Base-by-base conservation (phyloP, 495 filamentous ascomycete species). In the Melanomma pulvis-pyrius region DNA sequence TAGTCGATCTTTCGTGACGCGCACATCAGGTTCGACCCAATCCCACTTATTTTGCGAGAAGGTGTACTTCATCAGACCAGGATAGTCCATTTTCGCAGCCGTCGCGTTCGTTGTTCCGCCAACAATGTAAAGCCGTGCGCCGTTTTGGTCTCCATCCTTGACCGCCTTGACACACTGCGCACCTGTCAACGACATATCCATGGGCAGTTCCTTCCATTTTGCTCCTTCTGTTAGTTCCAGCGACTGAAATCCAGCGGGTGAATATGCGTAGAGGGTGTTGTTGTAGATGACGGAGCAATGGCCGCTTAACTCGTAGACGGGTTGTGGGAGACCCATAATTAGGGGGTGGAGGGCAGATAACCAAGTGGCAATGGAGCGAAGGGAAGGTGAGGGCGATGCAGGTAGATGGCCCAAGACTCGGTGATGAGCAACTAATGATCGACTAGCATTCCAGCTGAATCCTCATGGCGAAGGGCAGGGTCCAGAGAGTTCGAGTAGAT, bases 261-360 rank as follows among this genome's bases (percentile, higher is more conserved):
- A 90, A 72, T 91, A 97, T 12, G 87, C 87, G 78, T 96, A 98
- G 17, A 98, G 85, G 19, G 88, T 94, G 76, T 90, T 87, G 74
- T 93, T 82, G 77, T 90, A 80, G 57, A 98, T 83, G 61, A 88
- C 85, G 17, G 92, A 94, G 78, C 94, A 98, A 70, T 88, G 85
- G 78, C 88, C 86, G 70, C 84, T 82, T 67, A 96, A 79, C 65
- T 84, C 74, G 65, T 85, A 79, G 13, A 81, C 80, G 60, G 92
- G 92, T 70, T 67, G 52, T 32, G 77, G 77, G 19, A 67, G 21
- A 29, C 57, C 55, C 71, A 73, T 73, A 22, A 29, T 69, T 57
- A 51, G 24, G 9, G 39, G n/a, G 13, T 6, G 8, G 8, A 44
- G 9, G 13, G 2, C 17, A n/a, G 39, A 6, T 44, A 55, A 8